Evolutionary conservation across 768 basidiomycete genomes (phyloP).

Genomic region (Baorangia bicolor): DNA sequence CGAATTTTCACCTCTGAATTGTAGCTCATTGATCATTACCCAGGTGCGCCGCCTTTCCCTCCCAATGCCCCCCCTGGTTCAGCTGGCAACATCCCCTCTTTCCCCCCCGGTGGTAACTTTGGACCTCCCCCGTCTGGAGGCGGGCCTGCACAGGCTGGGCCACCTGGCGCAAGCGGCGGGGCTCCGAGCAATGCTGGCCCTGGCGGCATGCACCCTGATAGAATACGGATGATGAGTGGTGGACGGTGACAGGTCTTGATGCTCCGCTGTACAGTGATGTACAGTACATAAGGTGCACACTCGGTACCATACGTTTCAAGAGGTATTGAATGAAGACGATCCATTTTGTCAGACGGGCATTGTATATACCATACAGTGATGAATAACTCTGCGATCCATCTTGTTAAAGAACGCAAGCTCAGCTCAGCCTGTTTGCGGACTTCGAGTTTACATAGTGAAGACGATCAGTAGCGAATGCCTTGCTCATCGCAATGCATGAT

Average conservation of each 20-base stretch:
- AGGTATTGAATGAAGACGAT: not conserved
- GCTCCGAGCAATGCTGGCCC: slow-evolving; percentile 43
- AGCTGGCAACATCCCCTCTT: slow-evolving; percentile 31
- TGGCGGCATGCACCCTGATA: slow-evolving; percentile 82
- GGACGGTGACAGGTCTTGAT: slow-evolving; percentile 18
- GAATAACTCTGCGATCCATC: not conserved
- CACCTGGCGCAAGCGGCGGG: slow-evolving; percentile 34
- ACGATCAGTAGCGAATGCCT: slow-evolving; percentile 21
- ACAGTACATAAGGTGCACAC: not conserved
- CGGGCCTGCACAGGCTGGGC: slow-evolving; percentile 43
- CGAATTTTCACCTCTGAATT: not conserved
- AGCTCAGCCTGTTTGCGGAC: not conserved
- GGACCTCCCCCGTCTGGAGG: slow-evolving; percentile 40
- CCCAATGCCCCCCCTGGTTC: slow-evolving; percentile 37
- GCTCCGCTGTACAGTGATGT: not conserved
- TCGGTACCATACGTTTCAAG: not conserved
- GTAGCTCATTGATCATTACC: slow-evolving; percentile 3
- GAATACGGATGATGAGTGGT: slow-evolving; percentile 71
- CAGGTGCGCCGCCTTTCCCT: slow-evolving; percentile 53
- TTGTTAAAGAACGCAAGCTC: not conserved
- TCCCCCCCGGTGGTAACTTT: slow-evolving; percentile 33
- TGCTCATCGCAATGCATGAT: slow-evolving; percentile 18
- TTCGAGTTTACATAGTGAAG: slow-evolving; percentile 17
- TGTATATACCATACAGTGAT: not conserved
- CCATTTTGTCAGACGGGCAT: not conserved